These are phyloP conservation scores for Xylaria venustula DNA, from an alignment of 495 filamentous ascomycete genomes.

Conservation along the genomic window DNA sequence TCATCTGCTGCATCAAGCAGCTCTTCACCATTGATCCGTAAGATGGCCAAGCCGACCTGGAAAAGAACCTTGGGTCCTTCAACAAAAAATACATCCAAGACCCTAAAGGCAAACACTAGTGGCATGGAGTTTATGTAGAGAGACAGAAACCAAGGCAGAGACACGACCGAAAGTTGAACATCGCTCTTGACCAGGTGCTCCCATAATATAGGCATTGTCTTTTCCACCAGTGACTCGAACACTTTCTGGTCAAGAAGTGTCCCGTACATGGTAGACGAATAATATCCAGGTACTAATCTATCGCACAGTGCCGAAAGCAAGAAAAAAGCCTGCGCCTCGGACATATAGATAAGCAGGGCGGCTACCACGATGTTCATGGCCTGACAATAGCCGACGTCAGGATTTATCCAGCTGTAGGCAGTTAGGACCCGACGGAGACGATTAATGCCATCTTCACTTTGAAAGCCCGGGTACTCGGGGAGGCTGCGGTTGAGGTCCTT, in stretches of 20 bases:
- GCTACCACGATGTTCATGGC: constrained; percentile 99
- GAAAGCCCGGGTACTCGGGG: constrained; percentile 95
- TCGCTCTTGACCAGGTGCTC: constrained; percentile 93
- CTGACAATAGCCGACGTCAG: constrained; percentile 95
- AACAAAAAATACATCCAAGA: constrained; percentile 96
- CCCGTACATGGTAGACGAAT: constrained; percentile 98
- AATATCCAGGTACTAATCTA: constrained; percentile 90
- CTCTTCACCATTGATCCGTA: constrained; percentile 97
- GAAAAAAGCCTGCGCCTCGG: constrained; percentile 93
- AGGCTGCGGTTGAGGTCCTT: constrained; percentile 95
- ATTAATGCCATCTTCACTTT: constrained; percentile 92
- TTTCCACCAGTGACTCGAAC: constrained; percentile 95
- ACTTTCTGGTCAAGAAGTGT: constrained; percentile 95
- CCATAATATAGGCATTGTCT: constrained; percentile 98
- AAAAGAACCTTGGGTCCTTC: constrained; percentile 97
- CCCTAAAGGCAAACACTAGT: constrained; percentile 91
- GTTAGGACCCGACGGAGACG: constrained; percentile 86
- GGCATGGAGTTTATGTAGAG: constrained; percentile 99
- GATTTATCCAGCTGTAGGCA: constrained; percentile 94
- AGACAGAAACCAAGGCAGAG: constrained; percentile 95
- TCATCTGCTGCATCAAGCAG: constrained; percentile 94
- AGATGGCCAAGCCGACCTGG: constrained; percentile 91
- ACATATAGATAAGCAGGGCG: constrained; percentile 96
- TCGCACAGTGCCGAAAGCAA: constrained; percentile 90
- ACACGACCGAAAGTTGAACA: constrained; percentile 97